Conservation (phyloP, 2,329 filamentous ascomycete species). For the Polytolypa hystricis region DNA sequence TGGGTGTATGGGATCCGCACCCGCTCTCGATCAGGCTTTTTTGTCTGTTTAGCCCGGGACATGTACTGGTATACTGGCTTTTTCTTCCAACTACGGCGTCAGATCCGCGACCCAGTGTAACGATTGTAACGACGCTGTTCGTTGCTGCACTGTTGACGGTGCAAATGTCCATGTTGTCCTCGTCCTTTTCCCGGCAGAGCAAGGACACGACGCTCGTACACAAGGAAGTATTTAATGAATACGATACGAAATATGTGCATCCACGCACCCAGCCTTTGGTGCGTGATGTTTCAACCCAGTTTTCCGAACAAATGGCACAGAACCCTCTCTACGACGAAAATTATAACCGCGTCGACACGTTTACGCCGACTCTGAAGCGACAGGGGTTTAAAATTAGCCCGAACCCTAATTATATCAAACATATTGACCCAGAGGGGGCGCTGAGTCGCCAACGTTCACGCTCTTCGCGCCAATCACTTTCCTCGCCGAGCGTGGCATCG, state of each 20-base stretch:
- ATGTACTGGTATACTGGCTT: constrained; percentile 81
- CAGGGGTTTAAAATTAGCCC: constrained; percentile 70
- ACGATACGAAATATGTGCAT: constrained; percentile 91
- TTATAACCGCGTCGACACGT: constrained; percentile 48
- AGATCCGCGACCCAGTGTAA: constrained; percentile 74
- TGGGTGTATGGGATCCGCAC: constrained; percentile 86
- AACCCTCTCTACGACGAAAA: constrained; percentile 32
- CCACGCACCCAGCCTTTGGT: constrained; percentile 75
- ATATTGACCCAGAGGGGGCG: constrained; percentile 56
- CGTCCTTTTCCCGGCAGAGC: constrained; percentile 67
- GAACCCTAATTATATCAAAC: constrained; percentile 66
- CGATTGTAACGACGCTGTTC: constrained; percentile 70
- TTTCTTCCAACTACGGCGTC: constrained; percentile 67
- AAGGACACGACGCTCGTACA: constrained; percentile 79
- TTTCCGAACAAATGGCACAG: constrained; percentile 37
- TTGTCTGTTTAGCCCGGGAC: constrained; percentile 84
- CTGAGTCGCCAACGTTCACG: constrained; percentile 30
- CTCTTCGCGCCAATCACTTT: constrained; percentile 31
- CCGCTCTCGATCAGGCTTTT: constrained; percentile 73
- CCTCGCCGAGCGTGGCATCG: constrained; percentile 13
- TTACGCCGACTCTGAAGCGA: constrained; percentile 52
- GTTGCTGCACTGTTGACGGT: constrained; percentile 63
- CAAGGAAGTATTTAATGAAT: constrained; percentile 86
- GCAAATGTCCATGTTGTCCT: constrained; percentile 64
- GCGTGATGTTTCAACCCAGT: constrained; percentile 68